Evolutionary conservation across 139 green algal genomes (phyloP).

Genomic region (Deuterostichococcus epilithicus): DNA sequence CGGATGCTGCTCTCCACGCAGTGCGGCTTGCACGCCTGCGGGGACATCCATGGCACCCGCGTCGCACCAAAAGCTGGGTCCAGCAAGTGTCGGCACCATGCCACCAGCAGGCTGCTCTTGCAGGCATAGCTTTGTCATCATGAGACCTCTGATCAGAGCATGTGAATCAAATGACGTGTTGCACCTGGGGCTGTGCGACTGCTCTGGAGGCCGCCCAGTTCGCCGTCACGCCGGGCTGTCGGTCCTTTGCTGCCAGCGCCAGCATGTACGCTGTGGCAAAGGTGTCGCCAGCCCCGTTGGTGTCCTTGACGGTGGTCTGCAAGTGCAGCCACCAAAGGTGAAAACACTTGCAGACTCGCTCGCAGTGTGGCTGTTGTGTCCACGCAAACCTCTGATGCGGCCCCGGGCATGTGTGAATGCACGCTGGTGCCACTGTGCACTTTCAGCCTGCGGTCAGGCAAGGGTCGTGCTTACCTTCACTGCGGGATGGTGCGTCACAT

Average conservation of each 20-base stretch:
- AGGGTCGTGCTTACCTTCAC: slow-evolving; percentile 11
- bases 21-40: slow-evolving; percentile 55
- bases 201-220: slow-evolving; percentile 53
- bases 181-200: slow-evolving; percentile 47
- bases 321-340: not conserved
- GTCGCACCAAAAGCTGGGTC: too few relatives aligned
- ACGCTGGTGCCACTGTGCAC: too few relatives aligned
- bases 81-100: too few relatives aligned
- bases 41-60: too few relatives aligned
- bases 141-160: too few relatives aligned
- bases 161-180: too few relatives aligned
- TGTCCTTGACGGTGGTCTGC: slow-evolving; percentile 41
- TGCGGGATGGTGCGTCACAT: not conserved
- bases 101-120: too few relatives aligned
- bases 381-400: too few relatives aligned
- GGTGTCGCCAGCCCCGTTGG: slow-evolving; percentile 79
- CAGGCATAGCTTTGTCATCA: too few relatives aligned
- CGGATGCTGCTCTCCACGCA: slow-evolving; percentile 29
- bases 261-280: slow-evolving; percentile 78
- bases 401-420: not conserved
- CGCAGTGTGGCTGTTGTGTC: too few relatives aligned
- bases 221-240: slow-evolving; percentile 33
- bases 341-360: too few relatives aligned
- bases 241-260: slow-evolving; percentile 26
- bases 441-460: too few relatives aligned